These are phyloP conservation scores for Chloranthus sessilifolius DNA, from an alignment of 164 flowering plant species.

Conservation along the genomic window DNA sequence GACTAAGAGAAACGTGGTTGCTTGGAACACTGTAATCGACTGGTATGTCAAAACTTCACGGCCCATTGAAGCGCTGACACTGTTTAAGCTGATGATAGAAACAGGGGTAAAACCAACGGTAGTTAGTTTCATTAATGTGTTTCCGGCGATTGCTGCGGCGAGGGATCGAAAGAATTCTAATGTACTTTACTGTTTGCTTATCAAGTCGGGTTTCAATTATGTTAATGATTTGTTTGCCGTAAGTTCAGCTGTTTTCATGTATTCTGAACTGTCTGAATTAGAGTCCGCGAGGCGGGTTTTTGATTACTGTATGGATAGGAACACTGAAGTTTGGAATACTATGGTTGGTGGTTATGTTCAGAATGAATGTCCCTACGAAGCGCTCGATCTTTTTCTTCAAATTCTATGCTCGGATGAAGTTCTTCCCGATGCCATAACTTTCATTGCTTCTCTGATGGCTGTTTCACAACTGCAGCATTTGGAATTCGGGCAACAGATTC, in stretches of 20 bases:
- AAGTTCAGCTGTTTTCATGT: slow-evolving; percentile 70
- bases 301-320: slow-evolving; percentile 40
- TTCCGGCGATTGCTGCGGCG: slow-evolving; percentile 58
- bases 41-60: slow-evolving; percentile 65
- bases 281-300: slow-evolving; percentile 61
- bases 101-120: slow-evolving; percentile 51
- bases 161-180: slow-evolving; percentile 27
- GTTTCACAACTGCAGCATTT: slow-evolving; percentile 62
- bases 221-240: slow-evolving; percentile 58
- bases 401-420: slow-evolving; percentile 34
- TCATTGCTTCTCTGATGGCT: slow-evolving; percentile 55
- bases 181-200: slow-evolving; percentile 56
- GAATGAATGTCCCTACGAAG: slow-evolving; percentile 43
- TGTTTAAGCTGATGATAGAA: slow-evolving; percentile 56
- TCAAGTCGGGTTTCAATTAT: slow-evolving; percentile 52
- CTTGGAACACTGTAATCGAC: slow-evolving; percentile 75
- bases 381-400: slow-evolving; percentile 48
- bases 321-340: slow-evolving; percentile 87
- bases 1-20: slow-evolving; percentile 64
- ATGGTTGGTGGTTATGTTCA: slow-evolving; percentile 81
- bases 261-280: slow-evolving; percentile 53
- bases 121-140: slow-evolving; percentile 74
- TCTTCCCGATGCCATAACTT: slow-evolving; percentile 58
- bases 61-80: slow-evolving; percentile 35
- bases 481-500: slow-evolving; percentile 55